phyloP scores from a whole-genome alignment of 2,329 filamentous ascomycete species.

The Shiraia bambusicola region DNA sequence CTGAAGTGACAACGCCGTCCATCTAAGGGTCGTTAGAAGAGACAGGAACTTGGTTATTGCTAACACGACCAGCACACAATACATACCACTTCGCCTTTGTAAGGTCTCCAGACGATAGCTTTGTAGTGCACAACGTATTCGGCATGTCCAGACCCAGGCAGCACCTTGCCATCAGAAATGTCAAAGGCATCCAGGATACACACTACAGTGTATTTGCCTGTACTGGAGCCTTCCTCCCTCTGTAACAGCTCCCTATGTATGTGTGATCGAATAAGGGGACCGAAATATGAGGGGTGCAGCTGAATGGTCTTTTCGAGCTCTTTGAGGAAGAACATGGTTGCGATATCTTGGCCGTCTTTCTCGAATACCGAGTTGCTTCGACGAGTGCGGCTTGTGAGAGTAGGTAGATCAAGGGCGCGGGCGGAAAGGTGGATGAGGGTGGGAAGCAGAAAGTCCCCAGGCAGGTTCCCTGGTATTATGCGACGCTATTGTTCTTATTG shows the following conservation, averaged over 20 bases:
- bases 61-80: conserved; percentile 1
- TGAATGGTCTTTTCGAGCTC: conserved; percentile 94
- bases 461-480: conserved; percentile 21
- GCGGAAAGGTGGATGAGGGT: conserved; percentile 6
- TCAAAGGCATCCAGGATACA: conserved; percentile 97
- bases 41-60: conserved; percentile 1
- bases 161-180: conserved; percentile 88
- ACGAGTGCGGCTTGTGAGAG: conserved; percentile 10
- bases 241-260: conserved; percentile 86
- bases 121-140: conserved; percentile 95
- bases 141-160: conserved; percentile 86
- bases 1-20: conserved; percentile 88
- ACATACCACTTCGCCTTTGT: conserved; percentile 94
- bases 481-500: conserved; percentile 30
- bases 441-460: conserved; percentile 8
- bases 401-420: conserved; percentile 16
- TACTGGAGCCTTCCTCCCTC: conserved; percentile 93
- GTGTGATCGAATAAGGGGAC: conserved; percentile 86
- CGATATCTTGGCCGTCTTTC: conserved; percentile 7
- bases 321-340: conserved; percentile 93
- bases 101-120: conserved; percentile 95
- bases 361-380: conserved; percentile 9
- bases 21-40: conserved; percentile 60
- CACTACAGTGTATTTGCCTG: conserved; percentile 95
- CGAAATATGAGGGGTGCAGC: conserved; percentile 96